Evolutionary conservation across 2,329 filamentous ascomycete species (phyloP).

Genomic region (Aspergillus pseudonomiae): DNA sequence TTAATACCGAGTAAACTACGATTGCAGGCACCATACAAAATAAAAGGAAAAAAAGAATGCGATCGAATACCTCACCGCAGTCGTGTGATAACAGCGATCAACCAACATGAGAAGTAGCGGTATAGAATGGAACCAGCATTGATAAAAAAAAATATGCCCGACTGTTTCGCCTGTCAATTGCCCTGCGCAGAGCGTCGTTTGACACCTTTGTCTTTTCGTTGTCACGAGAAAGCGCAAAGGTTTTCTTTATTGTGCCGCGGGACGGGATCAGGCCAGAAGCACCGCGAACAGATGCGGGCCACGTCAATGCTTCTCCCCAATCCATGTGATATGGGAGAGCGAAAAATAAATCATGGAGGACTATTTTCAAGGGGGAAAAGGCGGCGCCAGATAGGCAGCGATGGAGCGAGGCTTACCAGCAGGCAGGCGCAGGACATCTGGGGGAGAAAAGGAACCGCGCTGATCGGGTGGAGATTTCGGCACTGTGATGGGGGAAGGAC

Average conservation of each 20-base stretch:
- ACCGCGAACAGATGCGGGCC: slow-evolving; percentile 11
- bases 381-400: neutral
- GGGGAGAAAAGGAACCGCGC: neutral
- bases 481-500: neutral
- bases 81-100: slow-evolving; percentile 23
- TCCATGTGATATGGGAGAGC: slow-evolving; percentile 10
- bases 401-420: slow-evolving; percentile 8
- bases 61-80: slow-evolving; percentile 13
- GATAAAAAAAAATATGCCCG: slow-evolving; percentile 2
- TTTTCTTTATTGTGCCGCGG: slow-evolving; percentile 3
- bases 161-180: slow-evolving; percentile 6
- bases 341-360: slow-evolving; percentile 2
- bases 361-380: neutral
- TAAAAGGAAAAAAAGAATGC: neutral
- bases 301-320: slow-evolving; percentile 10
- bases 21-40: neutral
- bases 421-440: neutral
- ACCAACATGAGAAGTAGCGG: slow-evolving; percentile 22
- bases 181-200: slow-evolving; percentile 7
- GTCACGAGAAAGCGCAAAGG: slow-evolving; percentile 11
- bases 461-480: slow-evolving; percentile 5
- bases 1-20: neutral
- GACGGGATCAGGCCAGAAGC: slow-evolving; percentile 3
- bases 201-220: slow-evolving; percentile 9
- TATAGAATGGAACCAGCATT: slow-evolving; percentile 19